These are phyloP conservation scores for Termitomyces sp. DNA, from an alignment of 768 basidiomycete species.

Conservation along the genomic window DNA sequence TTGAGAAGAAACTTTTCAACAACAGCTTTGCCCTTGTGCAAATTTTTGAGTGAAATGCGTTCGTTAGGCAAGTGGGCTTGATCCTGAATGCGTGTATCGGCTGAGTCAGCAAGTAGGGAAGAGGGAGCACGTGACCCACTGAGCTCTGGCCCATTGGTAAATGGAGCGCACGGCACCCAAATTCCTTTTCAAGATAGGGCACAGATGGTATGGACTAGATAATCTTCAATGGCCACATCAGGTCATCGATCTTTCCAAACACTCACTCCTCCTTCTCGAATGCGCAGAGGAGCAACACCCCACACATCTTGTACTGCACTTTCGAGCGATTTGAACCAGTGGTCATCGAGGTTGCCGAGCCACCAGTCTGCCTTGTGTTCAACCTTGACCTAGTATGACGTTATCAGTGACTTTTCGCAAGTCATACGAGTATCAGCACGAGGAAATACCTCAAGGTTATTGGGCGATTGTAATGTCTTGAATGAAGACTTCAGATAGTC, in stretches of 20 bases:
- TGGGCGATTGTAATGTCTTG: conserved; percentile 54
- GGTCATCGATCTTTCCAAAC: not conserved
- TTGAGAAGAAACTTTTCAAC: conserved; percentile 67
- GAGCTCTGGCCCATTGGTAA: conserved; percentile 92
- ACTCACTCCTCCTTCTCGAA: conserved; percentile 89
- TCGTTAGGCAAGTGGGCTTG: conserved; percentile 95
- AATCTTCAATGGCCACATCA: not conserved
- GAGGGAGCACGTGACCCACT: conserved; percentile 35
- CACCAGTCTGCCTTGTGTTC: conserved; percentile 93
- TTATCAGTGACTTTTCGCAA: not conserved
- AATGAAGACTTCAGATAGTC: conserved; percentile 58
- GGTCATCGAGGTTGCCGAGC: conserved; percentile 82
- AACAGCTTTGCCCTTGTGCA: conserved; percentile 72
- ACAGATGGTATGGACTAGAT: conserved; percentile 87
- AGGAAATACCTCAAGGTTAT: conserved; percentile 54
- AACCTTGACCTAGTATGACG: conserved; percentile 53
- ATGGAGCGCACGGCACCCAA: conserved; percentile 85
- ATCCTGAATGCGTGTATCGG: conserved; percentile 41
- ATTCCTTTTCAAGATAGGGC: conserved; percentile 89
- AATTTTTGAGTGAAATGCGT: conserved; percentile 78
- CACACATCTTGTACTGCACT: conserved; percentile 81
- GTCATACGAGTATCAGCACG: not conserved
- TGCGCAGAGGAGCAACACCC: conserved; percentile 79
- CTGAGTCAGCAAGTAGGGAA: not conserved
- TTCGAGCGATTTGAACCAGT: conserved; percentile 85